Percentiles rank a stretch among this genome's conserved stretches.
These are phyloP conservation scores for Fraxinus greggii DNA, from an alignment of 305 asterid species.

Conservation along the genomic window DNA sequence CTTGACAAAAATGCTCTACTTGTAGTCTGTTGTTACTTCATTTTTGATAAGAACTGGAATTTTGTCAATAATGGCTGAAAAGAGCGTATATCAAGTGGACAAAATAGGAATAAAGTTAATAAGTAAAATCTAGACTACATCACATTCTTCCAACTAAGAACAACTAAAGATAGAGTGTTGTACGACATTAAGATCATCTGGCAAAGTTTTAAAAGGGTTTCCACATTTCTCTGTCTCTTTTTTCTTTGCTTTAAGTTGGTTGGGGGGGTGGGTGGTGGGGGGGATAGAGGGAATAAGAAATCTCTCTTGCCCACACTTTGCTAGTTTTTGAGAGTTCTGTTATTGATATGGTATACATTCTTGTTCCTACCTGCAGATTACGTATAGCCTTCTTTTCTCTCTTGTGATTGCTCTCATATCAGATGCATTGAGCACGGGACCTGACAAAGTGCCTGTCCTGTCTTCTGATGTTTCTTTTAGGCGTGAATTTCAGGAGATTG, in stretches of 20 bases:
- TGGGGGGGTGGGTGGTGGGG: slow-evolving; percentile 1
- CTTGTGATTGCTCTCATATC: slow-evolving; percentile 80
- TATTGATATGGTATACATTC: slow-evolving; percentile 16
- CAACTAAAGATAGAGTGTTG: background rate
- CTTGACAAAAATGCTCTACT: background rate
- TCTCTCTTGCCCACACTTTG: slow-evolving; percentile 1
- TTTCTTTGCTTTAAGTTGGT: background rate
- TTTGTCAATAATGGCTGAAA: background rate
- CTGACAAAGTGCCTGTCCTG: slow-evolving; percentile 63
- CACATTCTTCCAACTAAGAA: background rate
- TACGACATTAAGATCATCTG: background rate
- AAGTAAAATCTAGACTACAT: background rate
- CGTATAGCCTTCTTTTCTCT: slow-evolving; percentile 81
- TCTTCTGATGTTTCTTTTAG: slow-evolving; percentile 73
- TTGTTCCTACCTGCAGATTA: slow-evolving; percentile 58
- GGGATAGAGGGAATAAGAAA: background rate
- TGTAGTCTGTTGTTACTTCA: background rate
- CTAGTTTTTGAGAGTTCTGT: slow-evolving; percentile 16
- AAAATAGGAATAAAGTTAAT: background rate
- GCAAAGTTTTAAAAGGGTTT: background rate
- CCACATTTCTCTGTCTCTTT: background rate
- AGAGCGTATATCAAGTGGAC: background rate
- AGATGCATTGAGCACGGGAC: slow-evolving; percentile 77
- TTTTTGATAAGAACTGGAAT: background rate
- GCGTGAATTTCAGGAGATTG: slow-evolving; percentile 76